Conservation (phyloP, 2,329 filamentous ascomycete genomes). For the Microcyclosporella mali region DNA sequence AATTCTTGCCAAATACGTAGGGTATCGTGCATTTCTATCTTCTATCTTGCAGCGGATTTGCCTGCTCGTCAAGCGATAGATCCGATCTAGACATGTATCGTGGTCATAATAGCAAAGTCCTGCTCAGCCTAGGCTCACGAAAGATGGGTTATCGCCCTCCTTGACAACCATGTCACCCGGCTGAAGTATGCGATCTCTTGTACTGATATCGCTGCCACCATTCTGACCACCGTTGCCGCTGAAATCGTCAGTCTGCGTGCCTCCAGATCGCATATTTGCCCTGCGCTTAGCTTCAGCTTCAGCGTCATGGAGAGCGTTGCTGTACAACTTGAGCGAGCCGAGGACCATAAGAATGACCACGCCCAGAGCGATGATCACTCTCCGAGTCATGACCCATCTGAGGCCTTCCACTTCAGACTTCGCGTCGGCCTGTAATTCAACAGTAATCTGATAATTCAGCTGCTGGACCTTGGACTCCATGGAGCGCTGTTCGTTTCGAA, state of each 20-base stretch:
- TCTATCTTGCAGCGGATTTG: not conserved
- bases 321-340: conserved; percentile 35
- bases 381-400: conserved; percentile 70
- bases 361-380: conserved; percentile 56
- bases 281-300: conserved; percentile 36
- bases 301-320: conserved; percentile 35
- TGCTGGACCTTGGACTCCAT: conserved; percentile 84
- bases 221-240: conserved; percentile 5
- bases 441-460: conserved; percentile 93
- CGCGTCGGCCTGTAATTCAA: conserved; percentile 79
- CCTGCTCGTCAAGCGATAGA: not conserved
- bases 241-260: conserved; percentile 23
- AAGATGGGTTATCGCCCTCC: conserved; percentile 29
- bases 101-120: not conserved
- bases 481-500: conserved; percentile 77
- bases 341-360: conserved; percentile 42
- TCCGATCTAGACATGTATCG: too few relatives aligned
- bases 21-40: not conserved
- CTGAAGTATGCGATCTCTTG: conserved; percentile 6
- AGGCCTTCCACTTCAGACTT: conserved; percentile 88
- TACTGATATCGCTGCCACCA: not conserved
- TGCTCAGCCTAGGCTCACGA: conserved; percentile 27
- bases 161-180: conserved; percentile 28
- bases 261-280: conserved; percentile 23
- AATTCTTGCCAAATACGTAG: too few relatives aligned